Base-by-base conservation (phyloP, 371 early-diverging fungal species). In the Parasitella parasitica region DNA sequence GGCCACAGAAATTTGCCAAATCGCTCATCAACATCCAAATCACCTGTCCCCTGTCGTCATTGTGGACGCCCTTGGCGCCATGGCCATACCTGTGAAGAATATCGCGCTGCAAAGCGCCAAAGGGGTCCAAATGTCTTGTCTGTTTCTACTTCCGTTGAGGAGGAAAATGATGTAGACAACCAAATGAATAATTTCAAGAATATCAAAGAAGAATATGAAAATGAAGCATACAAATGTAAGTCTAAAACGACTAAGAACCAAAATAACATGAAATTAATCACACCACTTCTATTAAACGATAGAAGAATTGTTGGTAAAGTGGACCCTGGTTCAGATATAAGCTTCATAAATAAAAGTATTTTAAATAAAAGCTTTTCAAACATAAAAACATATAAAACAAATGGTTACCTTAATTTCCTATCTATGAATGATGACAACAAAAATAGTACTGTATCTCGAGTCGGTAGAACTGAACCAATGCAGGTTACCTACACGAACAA, bases 271-370 rank as follows among this genome's bases (percentile, higher is more conserved):
- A 36, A 36, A 36, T 13, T 36, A 52, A 59, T 52, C 12, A 59
- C 60, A 27, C 60, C 60, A 20, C n/a, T 59, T 8, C 4, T 52
- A 26, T 4, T 59, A 38, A 28, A 59, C 4, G 22, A 15, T 6
- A 6, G 3, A 3, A 39, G 30, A 32, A 2, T 59, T 0, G 22
- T 59, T 4, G 60, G 30, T 7, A 39, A 41, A 41, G 49, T 59
- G 13, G 61, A 61, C 22, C 52, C 61, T 35, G 54, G 54, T n/a
- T n/a, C 41, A 32, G 43, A 52, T 2, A 27, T 60, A 8, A 41
- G 41, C 15, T 53, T 38, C 26, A 38, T 60, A 0, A 60, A 41
- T 15, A 38, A 52, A 34, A 9, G 30, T 20, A 41, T 41, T 22
- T 41, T 60, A 7, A 34, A 38, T 37, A 43, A 52, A 20, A 11